Conservation (phyloP, 2,329 filamentous ascomycete species). For the Tolypocladium cylindrosporum region DNA sequence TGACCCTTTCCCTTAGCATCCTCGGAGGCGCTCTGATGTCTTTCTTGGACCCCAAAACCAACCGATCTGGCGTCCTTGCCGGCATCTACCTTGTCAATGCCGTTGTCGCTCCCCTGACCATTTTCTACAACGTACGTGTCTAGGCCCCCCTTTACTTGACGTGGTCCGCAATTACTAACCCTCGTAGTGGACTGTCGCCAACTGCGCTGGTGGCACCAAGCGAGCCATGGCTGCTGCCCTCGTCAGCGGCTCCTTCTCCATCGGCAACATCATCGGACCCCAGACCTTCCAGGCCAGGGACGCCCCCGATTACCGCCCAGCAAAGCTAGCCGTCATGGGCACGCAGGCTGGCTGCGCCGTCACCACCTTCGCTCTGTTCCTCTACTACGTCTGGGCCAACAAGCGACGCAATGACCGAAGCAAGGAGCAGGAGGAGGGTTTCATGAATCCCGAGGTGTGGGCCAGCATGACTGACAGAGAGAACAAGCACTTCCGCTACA, state of each 20-base stretch:
- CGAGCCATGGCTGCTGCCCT: constrained; percentile 38
- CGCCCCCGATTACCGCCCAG: constrained; percentile 40
- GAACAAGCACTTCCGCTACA: constrained; percentile 47
- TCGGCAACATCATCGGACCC: constrained; percentile 47
- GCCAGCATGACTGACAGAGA: constrained; percentile 44
- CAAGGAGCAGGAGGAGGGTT: constrained; percentile 27
- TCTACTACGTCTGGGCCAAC: constrained; percentile 41
- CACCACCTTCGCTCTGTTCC: constrained; percentile 32
- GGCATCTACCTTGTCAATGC: constrained; percentile 42
- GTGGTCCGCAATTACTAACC: not conserved
- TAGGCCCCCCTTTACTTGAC: not conserved
- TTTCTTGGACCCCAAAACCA: constrained; percentile 31
- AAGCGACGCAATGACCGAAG: constrained; percentile 21
- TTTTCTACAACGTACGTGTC: constrained; percentile 32
- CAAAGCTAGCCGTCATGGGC: constrained; percentile 44
- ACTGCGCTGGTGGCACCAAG: constrained; percentile 42
- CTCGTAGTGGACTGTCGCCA: constrained; percentile 35
- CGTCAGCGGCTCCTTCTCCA: constrained; percentile 38
- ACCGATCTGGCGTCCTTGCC: constrained; percentile 34
- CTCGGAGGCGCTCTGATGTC: constrained; percentile 43
- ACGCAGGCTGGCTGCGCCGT: constrained; percentile 34
- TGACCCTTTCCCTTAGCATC: constrained; percentile 17
- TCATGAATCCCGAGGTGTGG: constrained; percentile 32
- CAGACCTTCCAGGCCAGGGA: constrained; percentile 44
- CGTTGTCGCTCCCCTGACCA: constrained; percentile 32